Evolutionary conservation across 495 filamentous ascomycete species (phyloP).

Genomic region (Podospora tetraspora): DNA sequence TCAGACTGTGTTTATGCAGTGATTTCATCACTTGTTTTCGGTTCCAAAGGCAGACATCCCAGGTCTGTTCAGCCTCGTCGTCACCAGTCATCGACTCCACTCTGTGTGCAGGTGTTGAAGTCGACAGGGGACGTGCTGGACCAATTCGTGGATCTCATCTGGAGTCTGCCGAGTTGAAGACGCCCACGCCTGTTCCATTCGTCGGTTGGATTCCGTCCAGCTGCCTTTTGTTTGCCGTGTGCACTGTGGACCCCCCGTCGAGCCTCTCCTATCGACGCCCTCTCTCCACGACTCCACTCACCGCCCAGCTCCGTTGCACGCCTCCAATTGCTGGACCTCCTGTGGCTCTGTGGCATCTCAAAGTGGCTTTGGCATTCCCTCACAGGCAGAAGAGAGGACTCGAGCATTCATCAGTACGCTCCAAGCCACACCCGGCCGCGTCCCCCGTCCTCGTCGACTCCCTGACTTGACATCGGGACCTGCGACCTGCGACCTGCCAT

Average conservation of each 20-base stretch:
- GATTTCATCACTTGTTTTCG: neutral
- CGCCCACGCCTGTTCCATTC: too few species aligned
- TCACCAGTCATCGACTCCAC: neutral
- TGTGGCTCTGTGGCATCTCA: neutral
- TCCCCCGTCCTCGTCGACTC: neutral
- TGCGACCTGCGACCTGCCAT: slow-evolving; percentile 1
- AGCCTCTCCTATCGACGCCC: neutral
- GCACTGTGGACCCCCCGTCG: neutral
- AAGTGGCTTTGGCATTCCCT: neutral
- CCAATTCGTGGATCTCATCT: neutral
- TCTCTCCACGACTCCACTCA: neutral
- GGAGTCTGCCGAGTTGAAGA: neutral
- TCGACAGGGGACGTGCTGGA: neutral
- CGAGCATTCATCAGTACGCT: neutral
- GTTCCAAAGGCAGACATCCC: neutral
- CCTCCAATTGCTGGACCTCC: neutral
- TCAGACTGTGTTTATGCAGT: neutral
- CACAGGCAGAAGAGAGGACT: neutral
- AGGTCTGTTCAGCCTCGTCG: neutral
- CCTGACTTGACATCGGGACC: neutral
- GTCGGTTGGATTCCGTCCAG: neutral
- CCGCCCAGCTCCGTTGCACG: neutral
- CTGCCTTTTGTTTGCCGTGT: neutral
- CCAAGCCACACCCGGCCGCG: slow-evolving; percentile 4
- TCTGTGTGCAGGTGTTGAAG: neutral